Conservation (phyloP, 2,329 filamentous ascomycete species). For the Arthrobotrys entomopaga region DNA sequence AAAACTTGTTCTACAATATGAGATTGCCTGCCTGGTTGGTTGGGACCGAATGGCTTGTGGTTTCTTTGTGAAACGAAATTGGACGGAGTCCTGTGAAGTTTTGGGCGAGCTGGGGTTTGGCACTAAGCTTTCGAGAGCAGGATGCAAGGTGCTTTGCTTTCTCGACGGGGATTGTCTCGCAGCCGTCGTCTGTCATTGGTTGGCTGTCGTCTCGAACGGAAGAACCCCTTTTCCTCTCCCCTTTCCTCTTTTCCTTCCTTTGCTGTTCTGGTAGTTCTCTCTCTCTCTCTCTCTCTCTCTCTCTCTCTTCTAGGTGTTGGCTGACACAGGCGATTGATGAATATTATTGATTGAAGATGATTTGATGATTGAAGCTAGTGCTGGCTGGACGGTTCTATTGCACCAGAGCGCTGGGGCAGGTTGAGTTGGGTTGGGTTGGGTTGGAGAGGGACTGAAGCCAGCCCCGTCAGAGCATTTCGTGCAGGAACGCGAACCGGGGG, state of each 20-base stretch:
- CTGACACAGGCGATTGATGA: no score
- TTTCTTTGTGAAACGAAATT: slow-evolving; percentile 42
- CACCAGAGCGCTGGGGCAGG: not conserved
- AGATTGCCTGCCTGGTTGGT: slow-evolving; percentile 17
- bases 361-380: not conserved
- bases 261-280: not conserved
- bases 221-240: slow-evolving; percentile 9
- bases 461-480: no score
- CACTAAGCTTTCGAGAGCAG: slow-evolving; percentile 32
- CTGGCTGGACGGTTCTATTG: not conserved
- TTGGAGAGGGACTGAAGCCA: no score
- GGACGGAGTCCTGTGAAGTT: slow-evolving; percentile 36
- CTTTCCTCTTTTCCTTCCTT: not conserved
- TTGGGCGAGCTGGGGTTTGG: slow-evolving; percentile 8
- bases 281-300: not conserved
- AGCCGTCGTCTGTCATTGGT: slow-evolving; percentile 33
- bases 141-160: slow-evolving; percentile 38
- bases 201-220: not conserved
- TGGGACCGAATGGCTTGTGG: slow-evolving; percentile 16
- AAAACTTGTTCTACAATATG: not conserved
- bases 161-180: slow-evolving; percentile 22
- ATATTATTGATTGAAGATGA: no score
- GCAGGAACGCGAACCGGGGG: no score
- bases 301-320: not conserved
- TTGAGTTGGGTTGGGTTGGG: no score